phyloP scores from a whole-genome alignment of 192 early-diverging fungal genomes.

The Chytriomyces sp. region DNA sequence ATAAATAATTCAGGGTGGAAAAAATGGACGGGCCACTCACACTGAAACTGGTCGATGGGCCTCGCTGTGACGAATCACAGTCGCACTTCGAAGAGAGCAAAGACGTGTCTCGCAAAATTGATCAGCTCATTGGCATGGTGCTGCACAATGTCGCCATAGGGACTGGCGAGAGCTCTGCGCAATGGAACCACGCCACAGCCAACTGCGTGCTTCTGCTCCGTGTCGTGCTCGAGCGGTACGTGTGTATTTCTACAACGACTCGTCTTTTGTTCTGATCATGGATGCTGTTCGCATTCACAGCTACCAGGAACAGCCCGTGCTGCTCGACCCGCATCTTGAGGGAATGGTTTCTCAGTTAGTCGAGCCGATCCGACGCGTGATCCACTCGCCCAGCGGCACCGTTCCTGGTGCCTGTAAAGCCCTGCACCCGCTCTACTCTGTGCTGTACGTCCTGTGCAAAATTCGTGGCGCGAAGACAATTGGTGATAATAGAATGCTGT shows the following conservation, averaged over 20 bases:
- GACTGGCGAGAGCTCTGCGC: not conserved
- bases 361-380: conserved; percentile 3
- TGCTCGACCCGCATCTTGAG: conserved; percentile 80
- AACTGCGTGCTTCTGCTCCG: not conserved
- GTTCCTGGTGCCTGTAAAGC: not conserved
- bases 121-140: not conserved
- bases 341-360: conserved; percentile 66
- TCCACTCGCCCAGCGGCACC: conserved; percentile 1
- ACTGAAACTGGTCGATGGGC: not conserved
- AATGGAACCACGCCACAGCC: too few species aligned
- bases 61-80: not conserved
- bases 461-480: conserved; percentile 90
- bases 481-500: conserved; percentile 45
- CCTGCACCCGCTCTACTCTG: conserved; percentile 46
- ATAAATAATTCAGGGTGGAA: too few species aligned
- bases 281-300: not conserved
- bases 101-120: not conserved
- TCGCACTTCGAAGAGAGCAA: not conserved
- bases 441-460: conserved; percentile 80
- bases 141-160: not conserved
- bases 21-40: not conserved
- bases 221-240: not conserved
- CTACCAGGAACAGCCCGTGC: conserved; percentile 55
- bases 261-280: too few species aligned
- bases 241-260: too few species aligned